Evolutionary conservation across 805 yeast genomes (phyloP), one percentile per base, ranked within the genome.

Genomic region (Wickerhamomyces queroliae): DNA sequence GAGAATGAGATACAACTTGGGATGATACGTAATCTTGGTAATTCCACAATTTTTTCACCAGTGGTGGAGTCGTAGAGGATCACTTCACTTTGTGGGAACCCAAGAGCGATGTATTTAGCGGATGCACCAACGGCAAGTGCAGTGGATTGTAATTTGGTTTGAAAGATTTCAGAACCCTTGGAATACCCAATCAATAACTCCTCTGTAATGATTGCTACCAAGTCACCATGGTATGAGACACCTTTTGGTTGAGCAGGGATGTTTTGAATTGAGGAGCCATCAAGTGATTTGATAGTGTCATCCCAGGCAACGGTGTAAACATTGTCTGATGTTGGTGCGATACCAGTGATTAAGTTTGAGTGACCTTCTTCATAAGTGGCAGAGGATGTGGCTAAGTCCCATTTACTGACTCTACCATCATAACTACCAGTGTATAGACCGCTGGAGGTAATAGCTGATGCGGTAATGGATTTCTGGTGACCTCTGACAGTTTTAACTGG

Each of bases 281-380:
- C 56, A 21, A 69, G 45, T 12, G 61, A 50, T 53, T 73, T 76
- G 34, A 89, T 52, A 12, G 76, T 76, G 55, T 87, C 95, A 61
- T 91, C 99, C 98, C 98, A 93, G 3, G 90, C 95, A 17, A 78
- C 67, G n/a, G 88, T 69, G 38, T 68, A 61, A 16, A 77, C 52
- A 7, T 62, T 38, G 1, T 59, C 52, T 1, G 56, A 59, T 11
- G 55, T 52, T 5, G 46, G 48, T 19, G 49, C 71, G 18, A 78
- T 53, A 3, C 80, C 79, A 25, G 76, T 78, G 33, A 91, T 72
- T 45, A 82, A 72, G 48, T 89, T 88, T 1, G 73, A 55, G 59
- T 90, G 97, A 2, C 64, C 62, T 2, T 60, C 56, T 12, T 54
- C 50, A 10, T 70, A 49, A 10, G 64, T 50, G 1, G 72, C 71